Percentiles rank a stretch among this genome's conserved stretches.
Evolutionary conservation across 2,329 filamentous ascomycete species (phyloP).

Genomic region (Aspergillus pseudonomiae): DNA sequence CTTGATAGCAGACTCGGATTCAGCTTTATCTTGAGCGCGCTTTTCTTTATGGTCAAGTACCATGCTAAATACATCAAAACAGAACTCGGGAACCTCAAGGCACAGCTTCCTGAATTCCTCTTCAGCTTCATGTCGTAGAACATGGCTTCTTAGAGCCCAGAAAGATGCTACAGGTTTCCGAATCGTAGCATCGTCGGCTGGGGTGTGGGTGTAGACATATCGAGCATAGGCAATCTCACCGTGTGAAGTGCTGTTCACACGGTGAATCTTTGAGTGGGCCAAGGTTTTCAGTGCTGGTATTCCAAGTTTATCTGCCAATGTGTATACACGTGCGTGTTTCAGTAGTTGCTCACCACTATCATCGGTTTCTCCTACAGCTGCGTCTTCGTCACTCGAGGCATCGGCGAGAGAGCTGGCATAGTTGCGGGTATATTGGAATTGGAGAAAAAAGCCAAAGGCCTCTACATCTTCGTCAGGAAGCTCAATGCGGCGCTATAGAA

Average conservation of each 20-base stretch:
- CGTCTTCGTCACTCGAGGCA: slow-evolving; percentile 66
- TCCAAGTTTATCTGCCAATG: slow-evolving; percentile 77
- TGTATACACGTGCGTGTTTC: slow-evolving; percentile 88
- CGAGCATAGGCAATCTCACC: slow-evolving; percentile 91
- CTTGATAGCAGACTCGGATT: slow-evolving; percentile 37
- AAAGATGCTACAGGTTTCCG: slow-evolving; percentile 85
- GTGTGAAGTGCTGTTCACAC: slow-evolving; percentile 81
- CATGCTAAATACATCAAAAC: slow-evolving; percentile 81
- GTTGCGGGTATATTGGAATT: slow-evolving; percentile 82
- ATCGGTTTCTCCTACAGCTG: slow-evolving; percentile 67
- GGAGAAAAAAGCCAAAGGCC: slow-evolving; percentile 76
- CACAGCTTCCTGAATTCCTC: slow-evolving; percentile 82
- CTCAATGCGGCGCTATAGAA: slow-evolving; percentile 65
- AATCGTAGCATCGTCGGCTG: slow-evolving; percentile 69
- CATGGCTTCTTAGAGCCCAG: slow-evolving; percentile 81
- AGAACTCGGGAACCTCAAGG: slow-evolving; percentile 87
- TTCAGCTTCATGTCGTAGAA: slow-evolving; percentile 82
- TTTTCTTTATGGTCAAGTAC: slow-evolving; percentile 51
- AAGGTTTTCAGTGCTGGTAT: slow-evolving; percentile 71
- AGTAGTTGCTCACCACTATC: slow-evolving; percentile 80
- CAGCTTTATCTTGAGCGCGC: slow-evolving; percentile 37
- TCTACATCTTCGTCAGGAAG: slow-evolving; percentile 70
- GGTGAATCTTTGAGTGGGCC: slow-evolving; percentile 87
- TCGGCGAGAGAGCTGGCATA: slow-evolving; percentile 72
- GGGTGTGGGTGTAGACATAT: slow-evolving; percentile 82